These are phyloP conservation scores for Cornus kousa DNA, from an alignment of 148 eudicot species.

Conservation along the genomic window DNA sequence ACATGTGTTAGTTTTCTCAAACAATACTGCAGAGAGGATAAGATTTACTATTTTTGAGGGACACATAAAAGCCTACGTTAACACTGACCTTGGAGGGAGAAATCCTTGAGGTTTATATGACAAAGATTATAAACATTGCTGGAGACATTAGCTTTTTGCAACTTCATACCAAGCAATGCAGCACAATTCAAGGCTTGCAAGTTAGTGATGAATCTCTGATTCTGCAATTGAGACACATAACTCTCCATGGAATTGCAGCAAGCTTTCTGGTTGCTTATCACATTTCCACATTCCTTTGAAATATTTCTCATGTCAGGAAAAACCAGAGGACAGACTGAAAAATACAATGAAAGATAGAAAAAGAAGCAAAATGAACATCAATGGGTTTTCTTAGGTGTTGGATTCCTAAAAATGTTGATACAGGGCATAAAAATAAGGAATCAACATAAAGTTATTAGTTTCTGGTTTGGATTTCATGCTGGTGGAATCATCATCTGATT, in stretches of 20 bases:
- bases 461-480: too few species aligned
- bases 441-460: background rate
- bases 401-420: background rate
- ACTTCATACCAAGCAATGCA: conserved; percentile 23
- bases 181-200: conserved; percentile 38
- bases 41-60: background rate
- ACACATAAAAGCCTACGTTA: background rate
- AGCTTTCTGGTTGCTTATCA: conserved; percentile 18
- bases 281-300: conserved; percentile 26
- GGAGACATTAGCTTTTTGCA: conserved; percentile 32
- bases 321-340: conserved; percentile 34
- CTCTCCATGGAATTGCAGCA: conserved; percentile 34
- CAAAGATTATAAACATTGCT: conserved; percentile 27
- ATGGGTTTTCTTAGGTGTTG: background rate
- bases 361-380: background rate
- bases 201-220: conserved; percentile 38
- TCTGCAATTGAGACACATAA: conserved; percentile 32
- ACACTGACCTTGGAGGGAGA: conserved; percentile 38
- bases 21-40: background rate
- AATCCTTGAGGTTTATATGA: conserved; percentile 32
- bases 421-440: background rate
- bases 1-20: background rate
- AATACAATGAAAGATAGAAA: background rate
- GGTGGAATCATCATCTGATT: background rate
- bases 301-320: conserved; percentile 21